Base-by-base conservation (phyloP, 139 green algal genomes). In the Chlamydomonas eustigma region DNA sequence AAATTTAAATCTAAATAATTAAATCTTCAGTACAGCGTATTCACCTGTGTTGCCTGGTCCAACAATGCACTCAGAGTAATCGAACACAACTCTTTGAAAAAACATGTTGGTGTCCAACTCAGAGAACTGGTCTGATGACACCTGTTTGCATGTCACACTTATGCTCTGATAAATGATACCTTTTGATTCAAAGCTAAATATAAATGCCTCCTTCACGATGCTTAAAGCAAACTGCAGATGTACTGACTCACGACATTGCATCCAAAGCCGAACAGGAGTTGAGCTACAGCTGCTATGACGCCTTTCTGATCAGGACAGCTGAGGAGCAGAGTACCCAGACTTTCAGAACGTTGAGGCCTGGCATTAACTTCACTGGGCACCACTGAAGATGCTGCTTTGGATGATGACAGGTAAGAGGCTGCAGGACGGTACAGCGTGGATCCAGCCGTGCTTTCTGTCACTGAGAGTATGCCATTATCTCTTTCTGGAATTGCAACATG, bases 181-280 rank as follows among this genome's bases (percentile, higher is more conserved):
- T 3, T 72, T 72, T 12, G 34, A 72, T 34, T 37, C 5, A 6
- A 72, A 33, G 33, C 65, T 6, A 68, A 68, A 68, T 44, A 34
- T 39, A 50, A 34, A 34, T 5, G 65, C 24, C 39, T 44, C n/a
- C n/a, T n/a, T n/a, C n/a, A n/a, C n/a, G n/a, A n/a, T n/a, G n/a
- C n/a, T n/a, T n/a, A n/a, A n/a, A n/a, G n/a, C 58, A 69, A 5
- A 33, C 6, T n/a, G 5, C 22, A 37, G 5, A 30, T 69, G 5
- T 31, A 68, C 3, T 30, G 39, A 44, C 39, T 67, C 51, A 92
- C 30, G 28, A 94, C 91, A 78, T 94, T 94, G 83, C 89, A 94
- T 71, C 85, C 85, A 70, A 93, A 85, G 34, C 89, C 90, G 58
- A 89, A 92, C 34, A 94, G 80, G 39, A 92, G 80, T 74, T 87